Evolutionary conservation across 1,139 yeast species (phyloP), one percentile per base, ranked within the genome.

Genomic region (Hemisphaericaspora lyxosophila): DNA sequence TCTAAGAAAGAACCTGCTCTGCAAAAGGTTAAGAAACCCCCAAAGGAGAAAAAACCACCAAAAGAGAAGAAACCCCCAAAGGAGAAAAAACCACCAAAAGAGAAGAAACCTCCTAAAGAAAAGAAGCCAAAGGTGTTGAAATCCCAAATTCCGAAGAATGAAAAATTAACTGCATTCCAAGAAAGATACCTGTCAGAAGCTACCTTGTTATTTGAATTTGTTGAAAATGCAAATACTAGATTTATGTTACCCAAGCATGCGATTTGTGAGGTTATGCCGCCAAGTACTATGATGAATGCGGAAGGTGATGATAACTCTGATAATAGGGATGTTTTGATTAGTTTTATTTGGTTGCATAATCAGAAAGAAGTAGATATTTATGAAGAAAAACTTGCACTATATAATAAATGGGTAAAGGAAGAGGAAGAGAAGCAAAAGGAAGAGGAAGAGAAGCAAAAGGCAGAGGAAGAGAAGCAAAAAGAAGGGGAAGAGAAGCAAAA

Each of bases 131-230:
- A 54, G 8, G 46, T 55, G 11, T 28, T 31, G 6, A 57, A 55
- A 35, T 49, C 55, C 12, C 55, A 55, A 26, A 42, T 55, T 26
- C 64, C 70, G 1, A 60, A 62, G 46, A 78, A 74, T 41, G 78
- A 71, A 35, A 79, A 78, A 49, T 60, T 84, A 38, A 84, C 92
- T 0, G 83, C 89, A 0, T 84, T 85, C 49, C 95, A 85, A 53
- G 90, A 82, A 48, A 73, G 78, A 53, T 85, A 85, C 52, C 64
- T 78, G 27, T 61, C 74, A 29, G 78, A 80, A 51, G 89, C 95
- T 0, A 85, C 87, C 35, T 59, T 92, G 33, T 80, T 89, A 11
- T 82, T 92, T 60, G 98, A 92, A 59, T 90, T 82, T 61, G 75
- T 75, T 27, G 97, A 92, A 50, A 83, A 82, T 55, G 77, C 94